phyloP scores from a whole-genome alignment of 305 asterid genomes.

The Fraxinus velutina region DNA sequence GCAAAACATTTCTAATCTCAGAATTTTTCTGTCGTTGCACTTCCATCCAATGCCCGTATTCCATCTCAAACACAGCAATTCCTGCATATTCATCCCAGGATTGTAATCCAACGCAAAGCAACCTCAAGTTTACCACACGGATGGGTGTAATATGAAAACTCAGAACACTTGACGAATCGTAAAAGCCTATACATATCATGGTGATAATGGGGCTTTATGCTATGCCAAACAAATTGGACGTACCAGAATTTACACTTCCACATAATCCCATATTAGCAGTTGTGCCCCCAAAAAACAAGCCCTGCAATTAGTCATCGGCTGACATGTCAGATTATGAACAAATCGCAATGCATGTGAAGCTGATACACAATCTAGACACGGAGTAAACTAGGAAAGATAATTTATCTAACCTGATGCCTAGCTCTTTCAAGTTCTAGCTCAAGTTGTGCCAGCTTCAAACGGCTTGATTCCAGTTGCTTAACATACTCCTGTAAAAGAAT shows the following conservation, averaged over 20 bases:
- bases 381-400: background rate
- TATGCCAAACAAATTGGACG: background rate
- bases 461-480: constrained; percentile 81
- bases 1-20: constrained; percentile 61
- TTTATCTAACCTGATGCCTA: constrained; percentile 56
- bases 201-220: background rate
- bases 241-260: constrained; percentile 56
- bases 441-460: constrained; percentile 82
- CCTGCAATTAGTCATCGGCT: constrained; percentile 34
- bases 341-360: background rate
- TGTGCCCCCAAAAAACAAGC: constrained; percentile 51
- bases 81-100: constrained; percentile 34
- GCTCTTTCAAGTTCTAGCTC: constrained; percentile 82
- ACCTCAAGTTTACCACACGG: background rate
- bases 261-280: constrained; percentile 44
- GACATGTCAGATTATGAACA: background rate
- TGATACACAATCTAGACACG: background rate
- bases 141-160: background rate
- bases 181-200: background rate
- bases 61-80: constrained; percentile 70
- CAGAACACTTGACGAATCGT: background rate
- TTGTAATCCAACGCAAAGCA: background rate
- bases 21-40: constrained; percentile 61
- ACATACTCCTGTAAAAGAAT: constrained; percentile 63
- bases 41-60: constrained; percentile 70